Evolutionary conservation across 1,284 basidiomycete species (phyloP).

Genomic region (Austroboletus niveus): DNA sequence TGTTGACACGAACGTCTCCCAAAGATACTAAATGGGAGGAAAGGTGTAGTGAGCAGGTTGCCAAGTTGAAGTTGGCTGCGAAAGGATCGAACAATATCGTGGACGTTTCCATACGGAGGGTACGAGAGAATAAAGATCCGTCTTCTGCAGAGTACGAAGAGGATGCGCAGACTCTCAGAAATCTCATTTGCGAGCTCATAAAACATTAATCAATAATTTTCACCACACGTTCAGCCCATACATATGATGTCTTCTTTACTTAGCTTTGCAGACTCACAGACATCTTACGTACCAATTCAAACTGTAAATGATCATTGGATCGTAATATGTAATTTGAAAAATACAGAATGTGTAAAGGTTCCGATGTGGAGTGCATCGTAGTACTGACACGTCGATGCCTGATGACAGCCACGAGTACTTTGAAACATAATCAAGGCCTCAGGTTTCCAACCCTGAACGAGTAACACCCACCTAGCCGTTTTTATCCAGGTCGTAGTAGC

Average conservation of each 20-base stretch:
- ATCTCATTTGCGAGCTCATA: slow-evolving; percentile 10
- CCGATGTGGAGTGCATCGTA: slow-evolving; percentile 4
- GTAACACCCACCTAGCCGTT: background rate
- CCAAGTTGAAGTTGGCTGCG: slow-evolving; percentile 4
- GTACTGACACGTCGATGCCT: slow-evolving; percentile 1
- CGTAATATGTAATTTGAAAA: too few species aligned
- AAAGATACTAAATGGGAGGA: slow-evolving; percentile 13
- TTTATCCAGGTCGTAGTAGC: too few species aligned
- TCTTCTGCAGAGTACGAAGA: slow-evolving; percentile 14
- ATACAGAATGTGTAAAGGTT: background rate
- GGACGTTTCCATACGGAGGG: slow-evolving; percentile 10
- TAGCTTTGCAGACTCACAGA: too few species aligned
- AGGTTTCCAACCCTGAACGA: background rate
- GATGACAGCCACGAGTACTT: slow-evolving; percentile 2
- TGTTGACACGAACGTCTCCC: slow-evolving; percentile 17
- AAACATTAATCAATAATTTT: background rate
- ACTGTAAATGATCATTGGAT: background rate
- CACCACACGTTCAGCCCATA: too few species aligned
- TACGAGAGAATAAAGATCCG: slow-evolving; percentile 10
- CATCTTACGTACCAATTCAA: background rate
- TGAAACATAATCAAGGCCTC: too few species aligned
- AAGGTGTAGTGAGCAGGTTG: slow-evolving; percentile 17
- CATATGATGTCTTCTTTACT: too few species aligned
- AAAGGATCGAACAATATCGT: background rate
- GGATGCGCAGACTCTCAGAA: slow-evolving; percentile 16